Conservation (phyloP, 257 asterid genomes). For the Gardenia jasminoides region DNA sequence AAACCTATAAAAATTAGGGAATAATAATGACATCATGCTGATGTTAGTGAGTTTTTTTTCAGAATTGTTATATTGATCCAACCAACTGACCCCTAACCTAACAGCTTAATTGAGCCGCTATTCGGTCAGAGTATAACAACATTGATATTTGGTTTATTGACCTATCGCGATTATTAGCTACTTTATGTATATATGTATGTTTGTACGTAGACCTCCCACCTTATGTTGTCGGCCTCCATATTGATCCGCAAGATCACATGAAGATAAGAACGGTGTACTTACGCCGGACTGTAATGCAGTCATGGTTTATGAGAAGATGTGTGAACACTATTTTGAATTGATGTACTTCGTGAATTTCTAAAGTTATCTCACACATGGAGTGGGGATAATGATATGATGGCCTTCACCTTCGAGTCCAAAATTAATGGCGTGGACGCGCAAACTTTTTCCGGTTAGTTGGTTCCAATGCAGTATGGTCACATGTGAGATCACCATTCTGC, state of each 20-base stretch:
- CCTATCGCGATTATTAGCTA: background rate
- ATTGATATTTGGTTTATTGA: background rate
- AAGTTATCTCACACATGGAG: background rate
- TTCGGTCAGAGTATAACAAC: no score
- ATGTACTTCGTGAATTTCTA: background rate
- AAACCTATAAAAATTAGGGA: no score
- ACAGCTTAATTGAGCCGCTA: no score
- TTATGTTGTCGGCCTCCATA: background rate
- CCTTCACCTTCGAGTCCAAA: background rate
- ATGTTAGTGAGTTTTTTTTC: no score
- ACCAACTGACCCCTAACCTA: no score
- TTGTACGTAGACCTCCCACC: background rate
- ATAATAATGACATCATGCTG: no score
- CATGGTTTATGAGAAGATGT: background rate
- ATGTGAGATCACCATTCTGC: background rate
- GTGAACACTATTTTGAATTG: background rate
- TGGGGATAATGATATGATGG: background rate
- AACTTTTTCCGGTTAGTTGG: background rate
- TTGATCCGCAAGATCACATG: background rate
- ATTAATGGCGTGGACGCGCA: slow-evolving; percentile 4
- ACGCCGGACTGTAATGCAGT: no score
- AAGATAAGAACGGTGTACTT: background rate
- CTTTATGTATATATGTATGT: background rate
- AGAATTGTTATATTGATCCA: no score
- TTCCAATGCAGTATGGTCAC: slow-evolving; percentile 1